Conservation (phyloP, 257 asterid species). For the Solanum clarkiae region DNA sequence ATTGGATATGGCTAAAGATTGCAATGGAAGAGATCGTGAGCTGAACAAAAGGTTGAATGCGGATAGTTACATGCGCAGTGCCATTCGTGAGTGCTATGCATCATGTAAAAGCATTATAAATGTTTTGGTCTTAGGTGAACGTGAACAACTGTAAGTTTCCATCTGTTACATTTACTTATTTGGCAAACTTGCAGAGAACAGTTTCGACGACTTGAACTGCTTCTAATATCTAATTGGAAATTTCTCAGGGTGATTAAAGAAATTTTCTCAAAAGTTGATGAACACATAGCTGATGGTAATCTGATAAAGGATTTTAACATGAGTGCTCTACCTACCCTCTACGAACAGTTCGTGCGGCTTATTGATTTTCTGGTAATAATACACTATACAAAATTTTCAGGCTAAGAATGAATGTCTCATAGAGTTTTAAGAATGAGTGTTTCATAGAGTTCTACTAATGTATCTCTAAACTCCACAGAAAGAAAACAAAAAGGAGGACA, state of each 20-base stretch:
- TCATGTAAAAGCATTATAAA: slow-evolving; percentile 73
- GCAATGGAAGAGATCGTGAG: slow-evolving; percentile 80
- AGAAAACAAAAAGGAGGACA: slow-evolving; percentile 66
- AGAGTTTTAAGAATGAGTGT: not conserved
- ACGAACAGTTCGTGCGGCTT: slow-evolving; percentile 72
- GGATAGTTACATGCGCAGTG: slow-evolving; percentile 72
- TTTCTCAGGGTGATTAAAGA: slow-evolving; percentile 55
- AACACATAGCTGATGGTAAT: slow-evolving; percentile 49
- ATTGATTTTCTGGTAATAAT: slow-evolving; percentile 64
- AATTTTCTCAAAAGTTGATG: slow-evolving; percentile 65
- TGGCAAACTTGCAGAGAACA: not conserved
- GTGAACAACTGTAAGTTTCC: slow-evolving; percentile 62
- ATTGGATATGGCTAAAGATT: slow-evolving; percentile 94
- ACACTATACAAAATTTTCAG: not conserved
- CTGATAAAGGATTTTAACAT: slow-evolving; percentile 45
- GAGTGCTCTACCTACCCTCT: slow-evolving; percentile 74
- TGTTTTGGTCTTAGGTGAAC: slow-evolving; percentile 66
- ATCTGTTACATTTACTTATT: not conserved
- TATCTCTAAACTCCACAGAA: slow-evolving; percentile 34
- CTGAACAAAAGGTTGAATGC: slow-evolving; percentile 69
- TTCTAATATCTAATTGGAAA: not conserved
- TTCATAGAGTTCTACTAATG: not conserved
- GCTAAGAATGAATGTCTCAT: not conserved
- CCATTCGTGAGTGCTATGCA: slow-evolving; percentile 90
- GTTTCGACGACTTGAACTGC: not conserved